Evolutionary conservation across 768 basidiomycete species (phyloP), one percentile per base, ranked within the genome.

Genomic region (Rhizopogon roseolus): DNA sequence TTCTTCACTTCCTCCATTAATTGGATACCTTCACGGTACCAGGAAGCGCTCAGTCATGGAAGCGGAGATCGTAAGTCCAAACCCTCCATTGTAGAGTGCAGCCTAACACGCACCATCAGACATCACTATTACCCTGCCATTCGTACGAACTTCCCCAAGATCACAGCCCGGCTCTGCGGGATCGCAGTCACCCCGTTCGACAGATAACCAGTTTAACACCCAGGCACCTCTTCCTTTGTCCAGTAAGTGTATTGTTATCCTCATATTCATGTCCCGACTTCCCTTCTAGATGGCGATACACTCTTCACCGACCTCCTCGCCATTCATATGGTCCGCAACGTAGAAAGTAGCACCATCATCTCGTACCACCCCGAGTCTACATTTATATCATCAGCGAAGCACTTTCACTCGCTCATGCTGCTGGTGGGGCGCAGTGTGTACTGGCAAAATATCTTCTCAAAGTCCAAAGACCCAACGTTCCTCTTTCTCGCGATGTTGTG

Each of bases 21-120:
- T 54, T 84, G 82, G 83, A 87, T 85, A 56, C 85, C 85, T 2
- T 81, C 82, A 1, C 77, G 83, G 51, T 87, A 79, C 50, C 78
- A 83, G 56, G 83, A 84, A 58, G 76, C 73, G 45, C 53, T 75
- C 0, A 36, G 57, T 5, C 61, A 62, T 13, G 65, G 66, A 1
- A 36, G 67, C 43, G 76, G 80, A 59, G 84, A 85, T 66, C 83
- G 81, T 84, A 58, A 59, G 81, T 22, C 57, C 14, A 63, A 50
- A 4, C n/a, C 10, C 39, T 28, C 32, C 14, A 29, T 22, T 19
- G 43, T 32, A 22, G 10, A n/a, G 44, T 14, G 8, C 25, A 49
- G 22, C 16, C 50, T 54, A 16, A 54, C 28, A 32, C n/a, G 44
- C 43, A 41, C 9, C 32, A 6, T 45, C 13, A 83, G 82, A 84